phyloP scores from a whole-genome alignment of 1,284 basidiomycete species.

The Austroboletus niveus region DNA sequence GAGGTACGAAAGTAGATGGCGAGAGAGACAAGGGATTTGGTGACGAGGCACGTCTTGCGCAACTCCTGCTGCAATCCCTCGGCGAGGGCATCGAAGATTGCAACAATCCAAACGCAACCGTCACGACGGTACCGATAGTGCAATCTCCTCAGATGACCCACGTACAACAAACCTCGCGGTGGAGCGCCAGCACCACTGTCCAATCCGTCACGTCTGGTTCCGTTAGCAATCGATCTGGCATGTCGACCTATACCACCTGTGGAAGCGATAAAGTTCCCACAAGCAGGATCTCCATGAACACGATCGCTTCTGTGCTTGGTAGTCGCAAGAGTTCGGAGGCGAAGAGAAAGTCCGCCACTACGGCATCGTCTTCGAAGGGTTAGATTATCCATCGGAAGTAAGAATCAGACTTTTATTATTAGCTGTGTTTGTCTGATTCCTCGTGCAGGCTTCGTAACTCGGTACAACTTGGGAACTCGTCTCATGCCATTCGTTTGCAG shows the following conservation, averaged over 20 bases:
- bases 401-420: not conserved
- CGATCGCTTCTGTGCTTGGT: conserved; percentile 25
- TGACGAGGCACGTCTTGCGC: conserved; percentile 29
- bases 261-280: conserved; percentile 27
- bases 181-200: conserved; percentile 32
- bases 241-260: conserved; percentile 31
- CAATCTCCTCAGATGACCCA: conserved; percentile 18
- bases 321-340: conserved; percentile 30
- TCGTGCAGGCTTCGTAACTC: not conserved
- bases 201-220: conserved; percentile 27
- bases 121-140: conserved; percentile 5
- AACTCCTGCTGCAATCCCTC: conserved; percentile 32
- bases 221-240: conserved; percentile 28
- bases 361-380: conserved; percentile 27
- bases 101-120: not conserved
- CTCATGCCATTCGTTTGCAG: conserved; percentile 1
- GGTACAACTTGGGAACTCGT: not conserved
- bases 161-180: conserved; percentile 24
- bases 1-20: conserved; percentile 14
- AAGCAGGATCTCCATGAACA: conserved; percentile 31
- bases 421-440: conserved; percentile 4
- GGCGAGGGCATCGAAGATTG: conserved; percentile 10
- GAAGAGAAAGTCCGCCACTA: conserved; percentile 28
- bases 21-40: conserved; percentile 25
- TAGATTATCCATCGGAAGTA: conserved; percentile 12